phyloP scores from a whole-genome alignment of 1,284 basidiomycete genomes.

The Rhodotorula sp. region DNA sequence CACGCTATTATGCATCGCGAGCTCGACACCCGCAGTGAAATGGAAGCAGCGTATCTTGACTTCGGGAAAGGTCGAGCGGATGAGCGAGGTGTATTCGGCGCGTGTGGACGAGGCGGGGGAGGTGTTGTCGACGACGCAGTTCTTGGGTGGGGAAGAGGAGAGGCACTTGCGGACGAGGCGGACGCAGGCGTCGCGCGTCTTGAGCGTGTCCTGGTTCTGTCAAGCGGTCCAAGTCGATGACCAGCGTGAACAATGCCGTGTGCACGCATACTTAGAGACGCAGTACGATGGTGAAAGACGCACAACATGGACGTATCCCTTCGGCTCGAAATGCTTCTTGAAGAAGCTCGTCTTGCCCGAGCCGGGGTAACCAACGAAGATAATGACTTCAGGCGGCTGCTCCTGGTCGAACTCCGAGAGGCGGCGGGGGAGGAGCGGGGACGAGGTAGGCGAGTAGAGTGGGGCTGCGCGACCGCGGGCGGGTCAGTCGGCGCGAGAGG shows the following conservation, averaged over 20 bases:
- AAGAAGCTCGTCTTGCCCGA: slow-evolving; percentile 85
- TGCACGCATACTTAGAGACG: not conserved
- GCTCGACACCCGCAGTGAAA: slow-evolving; percentile 68
- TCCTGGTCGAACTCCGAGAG: slow-evolving; percentile 39
- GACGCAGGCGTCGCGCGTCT: slow-evolving; percentile 56
- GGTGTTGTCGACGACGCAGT: slow-evolving; percentile 84
- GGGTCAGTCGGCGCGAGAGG: slow-evolving; percentile 34
- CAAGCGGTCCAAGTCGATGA: too few relatives aligned
- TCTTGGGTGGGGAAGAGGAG: slow-evolving; percentile 41
- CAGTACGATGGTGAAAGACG: not conserved
- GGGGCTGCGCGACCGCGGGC: slow-evolving; percentile 53
- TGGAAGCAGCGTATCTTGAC: slow-evolving; percentile 55
- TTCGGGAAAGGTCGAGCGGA: slow-evolving; percentile 49
- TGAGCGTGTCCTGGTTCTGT: slow-evolving; percentile 75
- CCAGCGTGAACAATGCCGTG: too few relatives aligned
- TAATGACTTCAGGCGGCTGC: slow-evolving; percentile 58
- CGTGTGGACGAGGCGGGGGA: slow-evolving; percentile 71
- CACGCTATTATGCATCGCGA: slow-evolving; percentile 66
- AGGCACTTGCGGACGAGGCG: slow-evolving; percentile 8
- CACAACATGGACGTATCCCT: slow-evolving; percentile 68
- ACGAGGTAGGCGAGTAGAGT: slow-evolving; percentile 61
- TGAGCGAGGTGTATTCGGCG: slow-evolving; percentile 65
- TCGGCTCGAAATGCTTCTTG: slow-evolving; percentile 64
- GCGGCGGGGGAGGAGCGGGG: slow-evolving; percentile 59
- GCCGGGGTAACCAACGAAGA: slow-evolving; percentile 85